A percentile compares a stretch with the other conserved stretches of the same genome.
These are phyloP conservation scores for Closterium sp. DNA, from an alignment of 139 green algal genomes.

Conservation along the genomic window DNA sequence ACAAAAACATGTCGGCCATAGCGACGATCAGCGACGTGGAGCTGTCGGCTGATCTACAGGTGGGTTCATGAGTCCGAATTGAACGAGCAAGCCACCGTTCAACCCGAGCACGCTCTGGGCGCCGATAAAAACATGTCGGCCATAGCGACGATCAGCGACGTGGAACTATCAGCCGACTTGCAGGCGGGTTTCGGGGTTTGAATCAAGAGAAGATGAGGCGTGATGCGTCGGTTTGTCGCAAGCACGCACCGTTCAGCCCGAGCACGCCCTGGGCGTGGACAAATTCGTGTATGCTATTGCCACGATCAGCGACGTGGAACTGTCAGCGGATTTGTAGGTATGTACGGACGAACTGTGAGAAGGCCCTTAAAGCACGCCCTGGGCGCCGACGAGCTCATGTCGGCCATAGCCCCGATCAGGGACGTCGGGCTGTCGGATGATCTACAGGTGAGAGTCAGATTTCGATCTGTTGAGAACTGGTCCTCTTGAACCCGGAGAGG, in stretches of 20 bases:
- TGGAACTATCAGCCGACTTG: conserved; percentile 82
- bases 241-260: no score
- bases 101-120: conserved; percentile 67
- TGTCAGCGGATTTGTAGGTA: conserved; percentile 84
- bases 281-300: conserved; percentile 72
- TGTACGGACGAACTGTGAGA: no score
- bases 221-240: no score
- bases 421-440: conserved; percentile 83
- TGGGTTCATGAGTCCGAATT: conserved; percentile 47
- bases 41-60: conserved; percentile 83
- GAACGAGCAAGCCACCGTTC: no score
- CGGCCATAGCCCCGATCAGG: conserved; percentile 77
- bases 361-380: conserved; percentile 56
- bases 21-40: conserved; percentile 79
- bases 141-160: conserved; percentile 78
- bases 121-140: conserved; percentile 67
- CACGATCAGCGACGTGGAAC: conserved; percentile 76
- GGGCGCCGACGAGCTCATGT: conserved; percentile 64
- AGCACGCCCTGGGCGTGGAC: conserved; percentile 64
- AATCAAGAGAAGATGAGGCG: no score
- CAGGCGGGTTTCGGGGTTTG: conserved; percentile 53
- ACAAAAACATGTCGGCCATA: conserved; percentile 70
- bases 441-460: conserved; percentile 71
- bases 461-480: no score
- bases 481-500: no score